Conservation (phyloP, 305 asterid species). For the Withania somnifera region DNA sequence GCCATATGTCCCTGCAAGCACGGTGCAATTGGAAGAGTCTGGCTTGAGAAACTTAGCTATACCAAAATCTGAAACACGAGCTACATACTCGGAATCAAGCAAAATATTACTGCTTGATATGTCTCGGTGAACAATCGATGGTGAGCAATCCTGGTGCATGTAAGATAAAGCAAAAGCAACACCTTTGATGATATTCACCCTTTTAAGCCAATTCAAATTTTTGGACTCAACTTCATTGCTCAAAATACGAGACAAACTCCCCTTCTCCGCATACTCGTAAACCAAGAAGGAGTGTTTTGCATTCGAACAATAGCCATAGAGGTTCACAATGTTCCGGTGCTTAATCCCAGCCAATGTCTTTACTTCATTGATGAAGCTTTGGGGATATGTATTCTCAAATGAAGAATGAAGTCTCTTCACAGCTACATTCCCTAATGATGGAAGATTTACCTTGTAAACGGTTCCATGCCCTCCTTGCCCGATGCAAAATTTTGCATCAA, state of each 20-base stretch:
- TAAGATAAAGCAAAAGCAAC: constrained; percentile 20
- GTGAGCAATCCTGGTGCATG: constrained; percentile 16
- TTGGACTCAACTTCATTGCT: constrained; percentile 6
- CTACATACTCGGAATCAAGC: constrained; percentile 15
- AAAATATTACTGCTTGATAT: constrained; percentile 21
- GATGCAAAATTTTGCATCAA: constrained; percentile 7
- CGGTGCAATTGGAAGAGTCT: constrained; percentile 13
- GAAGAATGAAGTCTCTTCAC: neutral
- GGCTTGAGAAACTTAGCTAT: constrained; percentile 15
- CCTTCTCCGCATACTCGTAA: constrained; percentile 15
- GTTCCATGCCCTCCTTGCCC: constrained; percentile 14
- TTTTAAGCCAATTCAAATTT: constrained; percentile 14
- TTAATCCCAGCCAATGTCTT: constrained; percentile 5
- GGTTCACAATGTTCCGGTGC: constrained; percentile 18
- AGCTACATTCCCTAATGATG: constrained; percentile 5
- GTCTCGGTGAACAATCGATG: constrained; percentile 23
- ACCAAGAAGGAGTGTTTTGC: constrained; percentile 12
- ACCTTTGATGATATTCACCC: constrained; percentile 20
- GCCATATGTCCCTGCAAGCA: constrained; percentile 17
- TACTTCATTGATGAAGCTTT: constrained; percentile 3
- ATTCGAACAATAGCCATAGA: constrained; percentile 17
- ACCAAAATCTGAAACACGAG: constrained; percentile 19
- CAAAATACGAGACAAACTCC: constrained; percentile 7
- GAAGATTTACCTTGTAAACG: constrained; percentile 9
- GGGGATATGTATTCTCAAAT: neutral